Percentiles rank a stretch among this genome's conserved stretches.
Conservation (phyloP, 768 basidiomycete species). For the Russula ochroleuca region DNA sequence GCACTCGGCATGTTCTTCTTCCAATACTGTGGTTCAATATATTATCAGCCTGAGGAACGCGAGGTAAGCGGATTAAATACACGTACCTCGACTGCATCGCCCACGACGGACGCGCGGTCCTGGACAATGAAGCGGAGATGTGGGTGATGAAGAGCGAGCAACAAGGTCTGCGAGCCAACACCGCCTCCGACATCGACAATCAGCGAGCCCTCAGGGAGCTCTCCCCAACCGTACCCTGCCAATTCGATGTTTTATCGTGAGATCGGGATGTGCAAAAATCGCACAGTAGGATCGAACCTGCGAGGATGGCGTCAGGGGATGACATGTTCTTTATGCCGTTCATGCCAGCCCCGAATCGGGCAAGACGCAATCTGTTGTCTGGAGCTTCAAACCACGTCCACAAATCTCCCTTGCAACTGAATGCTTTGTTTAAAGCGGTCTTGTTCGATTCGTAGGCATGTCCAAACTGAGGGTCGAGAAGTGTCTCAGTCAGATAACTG, state of each 20-base stretch:
- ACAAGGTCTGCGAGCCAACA: conserved; percentile 7
- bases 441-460: conserved; percentile 10
- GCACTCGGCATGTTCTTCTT: conserved; percentile 4
- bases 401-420: not conserved
- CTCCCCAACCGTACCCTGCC: conserved; percentile 9
- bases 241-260: not conserved
- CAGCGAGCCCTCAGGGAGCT: conserved; percentile 11
- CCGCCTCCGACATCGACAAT: conserved; percentile 22
- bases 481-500: conserved; percentile 28
- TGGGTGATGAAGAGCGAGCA: not conserved
- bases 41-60: not conserved
- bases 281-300: not conserved
- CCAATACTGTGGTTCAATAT: conserved; percentile 2
- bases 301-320: not conserved
- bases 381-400: conserved; percentile 13
- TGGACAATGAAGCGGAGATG: conserved; percentile 18
- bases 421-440: conserved; percentile 14
- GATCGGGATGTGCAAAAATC: not conserved
- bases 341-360: conserved; percentile 17
- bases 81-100: conserved; percentile 7
- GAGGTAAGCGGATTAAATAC: not conserved
- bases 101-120: conserved; percentile 1
- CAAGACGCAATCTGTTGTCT: conserved; percentile 7
- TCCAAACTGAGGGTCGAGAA: conserved; percentile 24
- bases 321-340: conserved; percentile 14